These are phyloP conservation scores for Maudiozyma humilis DNA, from an alignment of 1,139 yeast genomes.

Conservation along the genomic window DNA sequence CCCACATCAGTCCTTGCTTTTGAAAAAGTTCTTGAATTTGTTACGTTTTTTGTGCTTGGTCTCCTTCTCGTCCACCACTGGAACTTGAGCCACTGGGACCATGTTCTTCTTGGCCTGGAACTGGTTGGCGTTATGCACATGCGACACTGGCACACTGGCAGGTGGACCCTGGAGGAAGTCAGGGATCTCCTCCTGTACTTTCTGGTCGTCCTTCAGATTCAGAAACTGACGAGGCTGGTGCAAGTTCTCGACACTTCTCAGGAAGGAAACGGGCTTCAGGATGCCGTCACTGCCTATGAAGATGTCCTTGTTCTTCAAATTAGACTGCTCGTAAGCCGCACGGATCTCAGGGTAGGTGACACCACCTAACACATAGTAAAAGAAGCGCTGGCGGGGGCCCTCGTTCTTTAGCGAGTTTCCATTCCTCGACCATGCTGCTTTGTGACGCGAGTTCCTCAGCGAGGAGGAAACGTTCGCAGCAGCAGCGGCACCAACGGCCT, in stretches of 20 bases:
- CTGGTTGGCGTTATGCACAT: constrained; percentile 20
- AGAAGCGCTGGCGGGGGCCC: constrained; percentile 59
- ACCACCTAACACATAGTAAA: constrained; percentile 86
- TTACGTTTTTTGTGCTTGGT: constrained; percentile 26
- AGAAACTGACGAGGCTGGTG: constrained; percentile 28
- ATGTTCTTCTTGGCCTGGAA: constrained; percentile 9
- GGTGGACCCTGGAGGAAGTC: constrained; percentile 25
- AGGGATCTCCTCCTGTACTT: constrained; percentile 28
- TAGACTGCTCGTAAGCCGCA: constrained; percentile 63
- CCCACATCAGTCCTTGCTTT: too few species aligned
- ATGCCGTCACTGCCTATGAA: constrained; percentile 79
- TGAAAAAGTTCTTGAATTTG: constrained; percentile 22
- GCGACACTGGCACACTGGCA: constrained; percentile 22
- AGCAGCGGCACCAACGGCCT: constrained; percentile 29
- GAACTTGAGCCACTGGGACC: constrained; percentile 10
- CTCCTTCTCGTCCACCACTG: constrained; percentile 7
- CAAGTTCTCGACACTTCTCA: constrained; percentile 38
- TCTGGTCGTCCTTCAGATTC: constrained; percentile 27
- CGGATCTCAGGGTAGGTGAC: constrained; percentile 76
- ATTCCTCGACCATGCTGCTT: constrained; percentile 74
- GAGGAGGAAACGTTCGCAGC: constrained; percentile 37
- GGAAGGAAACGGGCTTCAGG: constrained; percentile 51
- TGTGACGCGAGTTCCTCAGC: constrained; percentile 63
- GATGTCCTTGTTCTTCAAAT: constrained; percentile 58
- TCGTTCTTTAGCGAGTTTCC: constrained; percentile 24